Evolutionary conservation across 768 basidiomycete genomes (phyloP).

Genomic region (Suillus bovinus): DNA sequence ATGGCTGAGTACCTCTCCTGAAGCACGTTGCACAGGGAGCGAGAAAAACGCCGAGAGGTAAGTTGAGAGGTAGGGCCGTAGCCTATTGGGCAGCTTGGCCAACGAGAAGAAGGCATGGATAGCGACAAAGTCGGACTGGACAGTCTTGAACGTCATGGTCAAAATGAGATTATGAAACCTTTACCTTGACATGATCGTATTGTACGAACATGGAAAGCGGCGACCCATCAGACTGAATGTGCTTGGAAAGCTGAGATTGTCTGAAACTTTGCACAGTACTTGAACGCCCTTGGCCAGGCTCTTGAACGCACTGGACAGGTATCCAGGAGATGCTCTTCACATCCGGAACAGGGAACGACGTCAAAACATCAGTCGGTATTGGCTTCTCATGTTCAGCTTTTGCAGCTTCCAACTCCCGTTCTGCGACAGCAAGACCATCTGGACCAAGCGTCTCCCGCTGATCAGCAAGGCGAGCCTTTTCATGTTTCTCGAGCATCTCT

Average conservation of each 20-base stretch:
- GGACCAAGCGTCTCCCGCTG: conserved; percentile 75
- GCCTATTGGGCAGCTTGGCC: conserved; percentile 63
- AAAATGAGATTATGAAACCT: conserved; percentile 15
- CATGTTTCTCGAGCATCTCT: conserved; percentile 75
- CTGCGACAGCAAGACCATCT: conserved; percentile 74
- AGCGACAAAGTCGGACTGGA: conserved; percentile 88
- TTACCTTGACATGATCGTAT: conserved; percentile 89
- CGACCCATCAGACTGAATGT: conserved; percentile 68
- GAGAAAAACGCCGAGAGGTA: conserved; percentile 89
- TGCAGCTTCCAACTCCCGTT: conserved; percentile 70
- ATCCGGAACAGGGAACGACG: conserved; percentile 86
- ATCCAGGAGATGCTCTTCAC: conserved; percentile 94
- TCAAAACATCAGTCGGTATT: conserved; percentile 81
- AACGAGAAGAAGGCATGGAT: conserved; percentile 81
- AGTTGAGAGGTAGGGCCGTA: conserved; percentile 79
- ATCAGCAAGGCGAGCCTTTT: conserved; percentile 71
- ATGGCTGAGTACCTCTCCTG: conserved; percentile 71
- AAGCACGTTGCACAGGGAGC: conserved; percentile 71
- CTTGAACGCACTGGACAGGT: conserved; percentile 66
- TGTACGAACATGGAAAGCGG: conserved; percentile 86
- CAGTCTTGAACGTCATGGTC: conserved; percentile 8
- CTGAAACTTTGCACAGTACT: conserved; percentile 28
- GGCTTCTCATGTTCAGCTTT: conserved; percentile 84
- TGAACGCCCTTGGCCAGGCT: conserved; percentile 52
- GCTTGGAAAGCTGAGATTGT: conserved; percentile 50